These are phyloP conservation scores for Lactarius psammicola DNA, from an alignment of 768 basidiomycete genomes.

Conservation along the genomic window DNA sequence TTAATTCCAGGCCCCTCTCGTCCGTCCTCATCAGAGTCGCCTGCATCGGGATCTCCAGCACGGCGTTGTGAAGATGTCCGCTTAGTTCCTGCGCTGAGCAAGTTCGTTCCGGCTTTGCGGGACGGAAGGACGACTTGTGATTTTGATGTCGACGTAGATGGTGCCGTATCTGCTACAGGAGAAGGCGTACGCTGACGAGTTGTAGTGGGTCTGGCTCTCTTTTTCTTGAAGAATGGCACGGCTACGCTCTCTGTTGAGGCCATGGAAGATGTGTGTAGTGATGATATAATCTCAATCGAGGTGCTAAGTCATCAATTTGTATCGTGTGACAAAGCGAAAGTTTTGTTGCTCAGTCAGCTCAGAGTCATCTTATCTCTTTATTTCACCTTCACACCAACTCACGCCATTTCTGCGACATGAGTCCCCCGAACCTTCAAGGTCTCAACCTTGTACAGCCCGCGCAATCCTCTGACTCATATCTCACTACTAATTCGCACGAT, in stretches of 20 bases:
- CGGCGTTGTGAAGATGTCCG: conserved; percentile 52
- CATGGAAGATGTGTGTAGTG: conserved; percentile 30
- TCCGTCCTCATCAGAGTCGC: conserved; percentile 52
- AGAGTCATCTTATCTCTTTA: neutral
- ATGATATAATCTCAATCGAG: neutral
- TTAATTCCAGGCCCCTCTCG: conserved; percentile 61
- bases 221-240: conserved; percentile 90
- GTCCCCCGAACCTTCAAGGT: conserved; percentile 66
- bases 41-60: conserved; percentile 50
- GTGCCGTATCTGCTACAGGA: conserved; percentile 58
- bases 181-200: conserved; percentile 73
- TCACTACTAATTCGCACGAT: conserved; percentile 46
- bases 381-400: neutral
- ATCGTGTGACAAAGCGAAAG: neutral
- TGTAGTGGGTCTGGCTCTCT: conserved; percentile 73
- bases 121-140: conserved; percentile 78
- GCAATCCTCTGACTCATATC: conserved; percentile 39
- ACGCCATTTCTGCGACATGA: conserved; percentile 42
- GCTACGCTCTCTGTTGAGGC: conserved; percentile 39
- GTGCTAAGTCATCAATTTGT: neutral
- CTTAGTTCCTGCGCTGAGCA: conserved; percentile 78
- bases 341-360: neutral
- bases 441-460: conserved; percentile 73
- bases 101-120: conserved; percentile 62
- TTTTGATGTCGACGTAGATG: conserved; percentile 42